Evolutionary conservation across 2,329 filamentous ascomycete species (phyloP).

Genomic region (Fusarium sacchari): DNA sequence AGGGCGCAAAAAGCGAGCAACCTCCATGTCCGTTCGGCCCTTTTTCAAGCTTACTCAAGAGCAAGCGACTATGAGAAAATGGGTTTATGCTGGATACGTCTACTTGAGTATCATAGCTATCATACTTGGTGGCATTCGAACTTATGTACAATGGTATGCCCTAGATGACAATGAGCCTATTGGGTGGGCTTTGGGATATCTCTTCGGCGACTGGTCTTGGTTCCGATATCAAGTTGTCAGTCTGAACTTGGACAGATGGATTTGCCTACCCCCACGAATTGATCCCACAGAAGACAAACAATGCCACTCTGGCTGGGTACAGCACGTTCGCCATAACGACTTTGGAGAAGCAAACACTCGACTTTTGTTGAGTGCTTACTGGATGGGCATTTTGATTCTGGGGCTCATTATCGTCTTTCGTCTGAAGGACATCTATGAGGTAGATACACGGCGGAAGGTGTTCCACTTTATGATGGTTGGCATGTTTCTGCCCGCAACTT

Average conservation of each 20-base stretch:
- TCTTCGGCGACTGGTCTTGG: slow-evolving; percentile 80
- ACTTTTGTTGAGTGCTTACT: slow-evolving; percentile 81
- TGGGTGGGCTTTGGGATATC: slow-evolving; percentile 90
- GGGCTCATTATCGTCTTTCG: slow-evolving; percentile 81
- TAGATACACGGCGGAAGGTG: slow-evolving; percentile 94
- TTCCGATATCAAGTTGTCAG: slow-evolving; percentile 78
- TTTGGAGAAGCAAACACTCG: slow-evolving; percentile 84
- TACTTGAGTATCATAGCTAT: slow-evolving; percentile 74
- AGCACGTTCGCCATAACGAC: slow-evolving; percentile 69
- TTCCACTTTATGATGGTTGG: slow-evolving; percentile 99
- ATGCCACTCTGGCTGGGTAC: slow-evolving; percentile 67
- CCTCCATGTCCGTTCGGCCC: slow-evolving; percentile 72
- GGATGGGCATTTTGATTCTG: slow-evolving; percentile 71
- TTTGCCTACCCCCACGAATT: slow-evolving; percentile 69
- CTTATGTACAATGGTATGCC: slow-evolving; percentile 73
- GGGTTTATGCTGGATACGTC: slow-evolving; percentile 83
- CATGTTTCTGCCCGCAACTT: slow-evolving; percentile 91
- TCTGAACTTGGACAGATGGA: slow-evolving; percentile 77
- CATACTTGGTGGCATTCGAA: slow-evolving; percentile 76
- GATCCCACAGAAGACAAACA: slow-evolving; percentile 46
- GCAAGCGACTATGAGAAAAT: slow-evolving; percentile 81
- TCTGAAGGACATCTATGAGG: slow-evolving; percentile 81
- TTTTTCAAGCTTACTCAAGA: slow-evolving; percentile 83
- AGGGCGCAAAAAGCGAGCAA: slow-evolving; percentile 72
- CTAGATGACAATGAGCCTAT: slow-evolving; percentile 81